These are phyloP conservation scores for Yarrowia yakushimensis DNA, from an alignment of 805 yeast species.

Conservation along the genomic window DNA sequence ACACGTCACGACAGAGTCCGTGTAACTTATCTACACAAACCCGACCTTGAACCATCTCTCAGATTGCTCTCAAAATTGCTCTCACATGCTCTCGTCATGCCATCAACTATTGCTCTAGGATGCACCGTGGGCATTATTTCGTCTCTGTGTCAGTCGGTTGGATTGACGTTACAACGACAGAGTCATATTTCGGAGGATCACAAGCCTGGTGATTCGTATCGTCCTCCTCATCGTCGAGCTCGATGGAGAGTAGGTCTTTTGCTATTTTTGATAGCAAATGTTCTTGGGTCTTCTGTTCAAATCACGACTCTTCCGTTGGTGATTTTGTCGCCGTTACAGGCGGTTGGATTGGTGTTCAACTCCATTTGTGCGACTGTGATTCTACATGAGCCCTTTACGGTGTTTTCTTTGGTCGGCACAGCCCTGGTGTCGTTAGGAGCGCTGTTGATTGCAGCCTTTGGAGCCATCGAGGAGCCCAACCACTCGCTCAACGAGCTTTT, in stretches of 20 bases:
- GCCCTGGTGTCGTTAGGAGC: slow-evolving; percentile 69
- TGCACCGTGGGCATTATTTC: slow-evolving; percentile 69
- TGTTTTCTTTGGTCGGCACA: slow-evolving; percentile 59
- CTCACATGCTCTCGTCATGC: neutral
- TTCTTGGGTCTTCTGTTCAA: slow-evolving; percentile 79
- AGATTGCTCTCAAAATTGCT: neutral
- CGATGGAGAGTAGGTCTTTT: slow-evolving; percentile 74
- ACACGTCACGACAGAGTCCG: no score
- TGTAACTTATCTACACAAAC: no score
- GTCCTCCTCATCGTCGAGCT: slow-evolving; percentile 34
- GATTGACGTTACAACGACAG: slow-evolving; percentile 72
- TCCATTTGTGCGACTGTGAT: slow-evolving; percentile 66
- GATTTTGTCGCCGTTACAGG: slow-evolving; percentile 76
- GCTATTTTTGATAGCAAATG: slow-evolving; percentile 67
- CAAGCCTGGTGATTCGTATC: slow-evolving; percentile 39
- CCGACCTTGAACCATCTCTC: no score
- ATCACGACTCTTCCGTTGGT: slow-evolving; percentile 79
- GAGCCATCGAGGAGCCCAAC: slow-evolving; percentile 54
- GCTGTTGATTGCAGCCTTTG: slow-evolving; percentile 68
- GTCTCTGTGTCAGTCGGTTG: slow-evolving; percentile 75
- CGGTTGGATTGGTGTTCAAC: slow-evolving; percentile 84
- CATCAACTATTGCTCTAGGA: slow-evolving; percentile 40
- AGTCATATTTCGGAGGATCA: slow-evolving; percentile 51
- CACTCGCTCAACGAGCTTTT: slow-evolving; percentile 49
- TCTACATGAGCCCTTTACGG: slow-evolving; percentile 65